A percentile compares a stretch with the other conserved stretches of the same genome.
These are phyloP conservation scores for Colletotrichum abscissum DNA, from an alignment of 2,329 filamentous ascomycete species.

Conservation along the genomic window DNA sequence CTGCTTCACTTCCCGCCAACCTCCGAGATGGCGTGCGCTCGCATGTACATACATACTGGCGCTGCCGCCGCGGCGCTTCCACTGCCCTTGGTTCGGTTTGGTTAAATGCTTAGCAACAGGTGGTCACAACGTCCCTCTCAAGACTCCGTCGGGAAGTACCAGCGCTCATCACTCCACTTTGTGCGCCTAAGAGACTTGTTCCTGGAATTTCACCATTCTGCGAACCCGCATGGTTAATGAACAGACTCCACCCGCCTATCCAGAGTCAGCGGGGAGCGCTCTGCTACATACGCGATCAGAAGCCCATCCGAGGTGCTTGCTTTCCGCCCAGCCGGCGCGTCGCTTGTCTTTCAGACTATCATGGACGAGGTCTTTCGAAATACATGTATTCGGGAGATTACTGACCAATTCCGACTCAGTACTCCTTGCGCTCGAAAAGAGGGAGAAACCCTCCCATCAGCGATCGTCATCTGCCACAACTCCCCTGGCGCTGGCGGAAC, in stretches of 20 bases:
- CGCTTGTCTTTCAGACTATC: not conserved
- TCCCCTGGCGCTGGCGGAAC: not conserved
- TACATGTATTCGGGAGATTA: not conserved
- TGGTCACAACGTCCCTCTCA: not conserved
- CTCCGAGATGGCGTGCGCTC: not conserved
- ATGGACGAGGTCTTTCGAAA: not conserved
- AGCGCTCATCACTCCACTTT: slow-evolving; percentile 9
- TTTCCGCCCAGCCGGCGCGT: not conserved
- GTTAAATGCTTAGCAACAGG: not conserved
- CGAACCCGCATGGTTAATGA: slow-evolving; percentile 1
- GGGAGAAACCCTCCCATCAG: not conserved
- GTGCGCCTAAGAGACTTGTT: not conserved
- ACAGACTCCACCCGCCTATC: not conserved
- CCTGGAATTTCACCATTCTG: not conserved
- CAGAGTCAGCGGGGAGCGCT: not conserved
- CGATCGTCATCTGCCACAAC: slow-evolving; percentile 1
- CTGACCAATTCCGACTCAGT: not conserved
- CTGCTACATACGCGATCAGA: not conserved
- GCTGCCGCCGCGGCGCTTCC: not conserved
- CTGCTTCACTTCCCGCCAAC: not conserved
- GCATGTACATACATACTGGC: not conserved
- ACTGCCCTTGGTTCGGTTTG: not conserved
- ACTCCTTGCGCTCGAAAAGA: not conserved
- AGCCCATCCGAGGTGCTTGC: not conserved
- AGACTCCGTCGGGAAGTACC: slow-evolving; percentile 10